Percentiles rank a stretch among this genome's conserved stretches.
phyloP scores from a whole-genome alignment of 176 grass and related monocot genomes.

The Triticum dicoccoides region DNA sequence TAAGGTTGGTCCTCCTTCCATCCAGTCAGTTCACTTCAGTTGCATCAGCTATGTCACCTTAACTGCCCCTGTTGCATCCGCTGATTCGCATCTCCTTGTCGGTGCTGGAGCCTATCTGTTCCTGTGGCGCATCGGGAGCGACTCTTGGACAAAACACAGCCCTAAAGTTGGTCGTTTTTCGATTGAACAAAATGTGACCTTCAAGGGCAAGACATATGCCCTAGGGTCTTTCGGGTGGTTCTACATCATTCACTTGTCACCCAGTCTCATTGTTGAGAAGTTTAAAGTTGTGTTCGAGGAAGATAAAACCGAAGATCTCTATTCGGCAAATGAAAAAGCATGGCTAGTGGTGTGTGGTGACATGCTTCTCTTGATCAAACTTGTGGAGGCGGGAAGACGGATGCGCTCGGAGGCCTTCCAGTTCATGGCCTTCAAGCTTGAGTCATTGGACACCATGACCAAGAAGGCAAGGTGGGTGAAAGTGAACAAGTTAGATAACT shows the following conservation, averaged over 20 bases:
- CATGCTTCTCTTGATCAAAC: neutral
- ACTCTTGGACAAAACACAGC: neutral
- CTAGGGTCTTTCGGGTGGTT: neutral
- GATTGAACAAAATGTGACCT: neutral
- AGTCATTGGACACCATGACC: neutral
- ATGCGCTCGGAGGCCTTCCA: neutral
- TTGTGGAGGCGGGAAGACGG: neutral
- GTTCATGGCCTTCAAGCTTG: neutral
- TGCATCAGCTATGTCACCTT: neutral
- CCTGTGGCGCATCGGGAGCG: neutral
- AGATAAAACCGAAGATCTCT: neutral
- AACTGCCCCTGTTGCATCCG: neutral
- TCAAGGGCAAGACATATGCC: neutral
- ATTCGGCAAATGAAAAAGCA: neutral
- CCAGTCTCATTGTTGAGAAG: neutral
- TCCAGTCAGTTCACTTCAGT: neutral
- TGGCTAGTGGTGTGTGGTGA: neutral
- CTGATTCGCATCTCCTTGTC: neutral
- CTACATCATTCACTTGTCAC: neutral
- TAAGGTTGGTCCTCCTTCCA: neutral
- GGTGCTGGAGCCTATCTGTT: neutral
- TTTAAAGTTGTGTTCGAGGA: neutral
- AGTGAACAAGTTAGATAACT: neutral
- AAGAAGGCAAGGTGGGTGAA: neutral
- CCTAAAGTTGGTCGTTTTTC: neutral